phyloP scores from a whole-genome alignment of 768 basidiomycete genomes.

The Macrolepiota dolichaula region DNA sequence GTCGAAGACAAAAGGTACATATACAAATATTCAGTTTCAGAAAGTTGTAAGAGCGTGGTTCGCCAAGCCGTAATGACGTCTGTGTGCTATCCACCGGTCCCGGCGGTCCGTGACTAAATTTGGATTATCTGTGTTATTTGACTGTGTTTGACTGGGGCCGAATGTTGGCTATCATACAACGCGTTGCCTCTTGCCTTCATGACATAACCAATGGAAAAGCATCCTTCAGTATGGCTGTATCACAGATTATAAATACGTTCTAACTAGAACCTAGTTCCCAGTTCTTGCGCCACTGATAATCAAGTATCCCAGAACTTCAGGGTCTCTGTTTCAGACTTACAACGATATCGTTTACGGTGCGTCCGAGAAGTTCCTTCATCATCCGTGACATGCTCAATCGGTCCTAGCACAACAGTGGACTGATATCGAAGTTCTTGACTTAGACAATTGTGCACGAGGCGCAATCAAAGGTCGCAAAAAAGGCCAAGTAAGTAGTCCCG shows the following conservation, averaged over 20 bases:
- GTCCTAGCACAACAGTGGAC: constrained; percentile 71
- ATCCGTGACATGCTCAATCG: not conserved
- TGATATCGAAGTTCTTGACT: constrained; percentile 59
- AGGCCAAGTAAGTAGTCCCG: constrained; percentile 37
- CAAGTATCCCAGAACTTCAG: constrained; percentile 62
- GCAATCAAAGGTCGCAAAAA: constrained; percentile 59
- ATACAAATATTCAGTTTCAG: not conserved
- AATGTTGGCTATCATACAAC: not conserved
- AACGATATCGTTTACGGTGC: constrained; percentile 68
- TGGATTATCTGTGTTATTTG: not conserved
- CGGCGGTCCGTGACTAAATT: not conserved
- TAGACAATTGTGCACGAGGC: constrained; percentile 50
- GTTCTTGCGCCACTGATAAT: constrained; percentile 41
- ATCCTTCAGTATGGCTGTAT: constrained; percentile 23
- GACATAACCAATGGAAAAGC: constrained; percentile 21
- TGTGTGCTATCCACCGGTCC: not conserved
- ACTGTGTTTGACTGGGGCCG: not conserved
- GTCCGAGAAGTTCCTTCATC: constrained; percentile 1
- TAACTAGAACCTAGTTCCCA: constrained; percentile 33
- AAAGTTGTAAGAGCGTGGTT: not conserved
- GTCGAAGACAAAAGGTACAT: not conserved
- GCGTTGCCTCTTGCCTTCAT: not conserved
- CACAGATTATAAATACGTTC: not conserved
- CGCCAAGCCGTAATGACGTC: not conserved
- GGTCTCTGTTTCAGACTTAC: constrained; percentile 69